phyloP scores from a whole-genome alignment of 257 asterid genomes.

The Solanum etuberosum region DNA sequence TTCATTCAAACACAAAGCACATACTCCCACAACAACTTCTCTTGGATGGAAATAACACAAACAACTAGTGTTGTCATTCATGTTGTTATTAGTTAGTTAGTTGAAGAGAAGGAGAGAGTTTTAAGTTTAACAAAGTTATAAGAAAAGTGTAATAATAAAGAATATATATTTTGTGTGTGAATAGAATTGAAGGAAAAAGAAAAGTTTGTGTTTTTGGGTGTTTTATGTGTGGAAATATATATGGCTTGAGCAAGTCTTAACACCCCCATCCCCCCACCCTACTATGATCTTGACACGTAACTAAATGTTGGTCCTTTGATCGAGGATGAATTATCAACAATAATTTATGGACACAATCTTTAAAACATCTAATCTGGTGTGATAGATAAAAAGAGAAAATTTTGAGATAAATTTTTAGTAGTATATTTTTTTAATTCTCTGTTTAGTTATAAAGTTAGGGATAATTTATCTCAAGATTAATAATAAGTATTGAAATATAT shows the following conservation, averaged over 20 bases:
- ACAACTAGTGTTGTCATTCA: constrained; percentile 15
- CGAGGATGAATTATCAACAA: neutral
- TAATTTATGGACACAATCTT: neutral
- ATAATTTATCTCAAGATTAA: too few species aligned
- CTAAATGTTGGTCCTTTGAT: neutral
- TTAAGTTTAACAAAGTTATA: neutral
- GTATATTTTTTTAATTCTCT: too few species aligned
- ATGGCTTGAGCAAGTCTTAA: neutral
- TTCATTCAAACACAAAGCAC: constrained; percentile 69
- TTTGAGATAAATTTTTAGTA: too few species aligned
- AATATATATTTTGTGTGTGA: neutral
- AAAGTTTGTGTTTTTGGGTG: neutral
- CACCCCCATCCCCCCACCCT: neutral
- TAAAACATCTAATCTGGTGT: neutral
- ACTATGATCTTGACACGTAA: neutral
- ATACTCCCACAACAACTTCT: constrained; percentile 51
- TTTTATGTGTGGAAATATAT: neutral
- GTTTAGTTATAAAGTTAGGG: neutral
- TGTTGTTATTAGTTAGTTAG: neutral
- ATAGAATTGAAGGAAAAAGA: neutral
- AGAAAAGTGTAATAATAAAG: neutral
- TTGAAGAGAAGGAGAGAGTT: neutral
- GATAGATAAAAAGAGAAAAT: too few species aligned
- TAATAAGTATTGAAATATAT: too few species aligned
- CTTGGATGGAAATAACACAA: constrained; percentile 55